phyloP scores from a whole-genome alignment of 305 asterid species.

The Rubia peregrina region DNA sequence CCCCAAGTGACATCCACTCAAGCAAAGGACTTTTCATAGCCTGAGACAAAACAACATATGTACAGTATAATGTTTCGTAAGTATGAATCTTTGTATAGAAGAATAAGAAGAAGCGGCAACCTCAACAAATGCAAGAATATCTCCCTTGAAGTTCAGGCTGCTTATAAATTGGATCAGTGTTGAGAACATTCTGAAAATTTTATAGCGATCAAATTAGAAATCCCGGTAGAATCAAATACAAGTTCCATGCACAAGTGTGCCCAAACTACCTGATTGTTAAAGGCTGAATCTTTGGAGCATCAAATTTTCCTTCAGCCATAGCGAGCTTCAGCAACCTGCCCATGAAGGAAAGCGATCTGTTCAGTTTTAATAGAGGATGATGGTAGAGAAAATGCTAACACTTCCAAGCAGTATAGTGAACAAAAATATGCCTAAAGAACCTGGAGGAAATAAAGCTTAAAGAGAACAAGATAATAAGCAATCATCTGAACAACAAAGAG shows the following conservation, averaged over 20 bases:
- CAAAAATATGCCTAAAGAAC: neutral
- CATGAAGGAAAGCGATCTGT: constrained; percentile 14
- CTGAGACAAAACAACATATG: constrained; percentile 26
- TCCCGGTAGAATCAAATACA: neutral
- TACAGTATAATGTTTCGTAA: neutral
- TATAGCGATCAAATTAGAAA: constrained; percentile 12
- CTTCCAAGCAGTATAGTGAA: neutral
- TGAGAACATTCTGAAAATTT: constrained; percentile 48
- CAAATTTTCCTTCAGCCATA: constrained; percentile 24
- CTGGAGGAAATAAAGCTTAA: neutral
- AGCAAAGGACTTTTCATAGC: constrained; percentile 42
- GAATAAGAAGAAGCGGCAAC: constrained; percentile 26
- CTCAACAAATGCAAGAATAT: constrained; percentile 43
- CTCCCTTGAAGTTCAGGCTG: constrained; percentile 47
- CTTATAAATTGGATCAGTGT: constrained; percentile 37
- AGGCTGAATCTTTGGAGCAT: constrained; percentile 25
- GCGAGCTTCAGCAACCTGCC: constrained; percentile 57
- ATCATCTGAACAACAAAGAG: neutral
- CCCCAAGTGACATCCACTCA: constrained; percentile 50
- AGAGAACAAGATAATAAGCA: neutral
- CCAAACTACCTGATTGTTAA: constrained; percentile 37
- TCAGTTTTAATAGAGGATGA: constrained; percentile 3
- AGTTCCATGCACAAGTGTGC: neutral
- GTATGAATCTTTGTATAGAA: constrained; percentile 10
- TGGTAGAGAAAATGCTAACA: neutral